These are phyloP conservation scores for Daucus carota DNA, from an alignment of 129 eudicot genomes.

Conservation along the genomic window DNA sequence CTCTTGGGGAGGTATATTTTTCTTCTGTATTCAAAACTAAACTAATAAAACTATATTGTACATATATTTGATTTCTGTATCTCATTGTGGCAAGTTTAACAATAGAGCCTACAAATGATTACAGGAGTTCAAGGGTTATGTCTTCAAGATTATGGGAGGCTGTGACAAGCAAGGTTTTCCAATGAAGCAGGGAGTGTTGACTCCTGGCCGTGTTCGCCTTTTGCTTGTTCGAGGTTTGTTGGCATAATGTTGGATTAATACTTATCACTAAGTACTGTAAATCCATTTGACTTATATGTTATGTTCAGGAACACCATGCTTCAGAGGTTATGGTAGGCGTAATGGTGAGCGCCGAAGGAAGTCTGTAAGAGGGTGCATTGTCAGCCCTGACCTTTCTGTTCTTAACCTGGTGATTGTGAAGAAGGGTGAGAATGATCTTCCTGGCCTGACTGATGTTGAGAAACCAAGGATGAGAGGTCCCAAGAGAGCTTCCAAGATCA, in stretches of 20 bases:
- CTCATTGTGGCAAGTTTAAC: background rate
- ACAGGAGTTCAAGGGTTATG: conserved; percentile 69
- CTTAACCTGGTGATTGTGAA: conserved; percentile 73
- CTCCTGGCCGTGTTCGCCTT: conserved; percentile 86
- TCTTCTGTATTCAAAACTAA: background rate
- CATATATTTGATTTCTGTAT: background rate
- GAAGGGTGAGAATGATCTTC: conserved; percentile 77
- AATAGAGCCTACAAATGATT: background rate
- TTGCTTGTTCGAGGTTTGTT: conserved; percentile 57
- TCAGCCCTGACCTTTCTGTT: conserved; percentile 75
- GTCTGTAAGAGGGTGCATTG: conserved; percentile 82
- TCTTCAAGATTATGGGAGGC: conserved; percentile 81
- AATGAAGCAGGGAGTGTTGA: conserved; percentile 80
- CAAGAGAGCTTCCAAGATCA: conserved; percentile 80
- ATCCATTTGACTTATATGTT: background rate
- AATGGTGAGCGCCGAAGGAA: conserved; percentile 84
- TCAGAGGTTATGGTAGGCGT: conserved; percentile 76
- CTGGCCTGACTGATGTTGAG: conserved; percentile 78
- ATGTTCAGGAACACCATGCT: conserved; percentile 65
- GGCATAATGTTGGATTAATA: background rate
- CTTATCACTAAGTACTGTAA: background rate
- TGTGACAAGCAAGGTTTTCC: conserved; percentile 88
- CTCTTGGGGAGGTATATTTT: conserved; percentile 57
- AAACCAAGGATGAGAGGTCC: conserved; percentile 94
- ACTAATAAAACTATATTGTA: too few relatives aligned